Conservation (phyloP, 208 protist species). For the Acanthamoeba royreba region DNA sequence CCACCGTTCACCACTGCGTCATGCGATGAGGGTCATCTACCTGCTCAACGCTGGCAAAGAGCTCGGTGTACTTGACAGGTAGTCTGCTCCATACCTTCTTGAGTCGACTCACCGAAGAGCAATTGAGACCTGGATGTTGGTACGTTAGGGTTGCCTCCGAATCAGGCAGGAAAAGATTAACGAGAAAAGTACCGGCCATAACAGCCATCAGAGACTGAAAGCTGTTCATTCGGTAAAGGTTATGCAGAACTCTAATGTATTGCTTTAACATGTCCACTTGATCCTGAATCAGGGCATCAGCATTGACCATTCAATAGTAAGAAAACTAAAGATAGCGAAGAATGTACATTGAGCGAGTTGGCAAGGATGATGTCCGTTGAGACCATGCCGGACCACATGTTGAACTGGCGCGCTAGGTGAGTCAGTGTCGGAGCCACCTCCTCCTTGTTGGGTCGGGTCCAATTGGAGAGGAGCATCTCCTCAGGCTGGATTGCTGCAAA, state of each 20-base stretch:
- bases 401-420: background rate
- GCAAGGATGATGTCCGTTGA: slow-evolving; percentile 9
- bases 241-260: background rate
- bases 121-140: background rate
- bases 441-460: slow-evolving; percentile 18
- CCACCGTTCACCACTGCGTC: too few relatives aligned
- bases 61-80: background rate
- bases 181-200: background rate
- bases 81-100: background rate
- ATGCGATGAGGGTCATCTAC: too few relatives aligned
- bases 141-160: background rate
- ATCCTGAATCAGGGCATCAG: too few relatives aligned
- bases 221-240: background rate
- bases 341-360: background rate
- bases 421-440: background rate
- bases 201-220: slow-evolving; percentile 9
- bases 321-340: background rate
- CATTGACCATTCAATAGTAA: too few relatives aligned
- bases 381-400: slow-evolving; percentile 21
- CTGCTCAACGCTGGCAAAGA: slow-evolving; percentile 2
- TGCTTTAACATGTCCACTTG: background rate
- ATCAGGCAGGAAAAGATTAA: background rate
- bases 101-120: background rate
- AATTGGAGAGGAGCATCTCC: background rate
- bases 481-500: slow-evolving; percentile 1